Conservation (phyloP, 2,329 filamentous ascomycete genomes). For the Epichloe elymi region DNA sequence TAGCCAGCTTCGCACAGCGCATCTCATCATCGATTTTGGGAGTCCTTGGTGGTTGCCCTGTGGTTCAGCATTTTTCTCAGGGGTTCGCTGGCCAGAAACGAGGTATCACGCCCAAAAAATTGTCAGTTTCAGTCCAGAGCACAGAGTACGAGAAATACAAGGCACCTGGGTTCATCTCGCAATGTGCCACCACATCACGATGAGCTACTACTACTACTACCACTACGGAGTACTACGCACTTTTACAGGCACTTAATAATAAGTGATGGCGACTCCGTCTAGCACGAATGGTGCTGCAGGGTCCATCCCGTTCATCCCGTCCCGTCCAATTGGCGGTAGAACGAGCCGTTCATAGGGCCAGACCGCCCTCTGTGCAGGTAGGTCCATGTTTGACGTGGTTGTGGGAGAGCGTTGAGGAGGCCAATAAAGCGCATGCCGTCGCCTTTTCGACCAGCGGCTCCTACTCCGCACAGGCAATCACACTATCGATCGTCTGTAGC, state of each 20-base stretch:
- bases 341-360: not conserved
- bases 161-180: not conserved
- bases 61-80: not conserved
- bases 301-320: not conserved
- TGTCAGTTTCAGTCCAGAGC: not conserved
- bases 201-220: not conserved
- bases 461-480: too few species aligned
- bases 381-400: not conserved
- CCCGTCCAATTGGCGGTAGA: not conserved
- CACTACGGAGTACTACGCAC: not conserved
- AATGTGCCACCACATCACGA: slow-evolving; percentile 2
- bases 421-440: not conserved
- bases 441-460: too few species aligned
- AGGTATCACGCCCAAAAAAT: not conserved
- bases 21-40: too few species aligned
- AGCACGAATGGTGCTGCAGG: not conserved
- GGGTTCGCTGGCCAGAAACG: not conserved
- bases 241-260: not conserved
- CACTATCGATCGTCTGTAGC: not conserved
- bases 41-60: too few species aligned
- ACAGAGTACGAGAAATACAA: not conserved
- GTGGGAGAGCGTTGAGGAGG: not conserved
- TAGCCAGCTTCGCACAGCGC: too few species aligned
- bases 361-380: not conserved
- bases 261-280: not conserved